A percentile compares a stretch with the other conserved stretches of the same genome.
Evolutionary conservation across 495 filamentous ascomycete genomes (phyloP).

Genomic region (Podospora sp.): DNA sequence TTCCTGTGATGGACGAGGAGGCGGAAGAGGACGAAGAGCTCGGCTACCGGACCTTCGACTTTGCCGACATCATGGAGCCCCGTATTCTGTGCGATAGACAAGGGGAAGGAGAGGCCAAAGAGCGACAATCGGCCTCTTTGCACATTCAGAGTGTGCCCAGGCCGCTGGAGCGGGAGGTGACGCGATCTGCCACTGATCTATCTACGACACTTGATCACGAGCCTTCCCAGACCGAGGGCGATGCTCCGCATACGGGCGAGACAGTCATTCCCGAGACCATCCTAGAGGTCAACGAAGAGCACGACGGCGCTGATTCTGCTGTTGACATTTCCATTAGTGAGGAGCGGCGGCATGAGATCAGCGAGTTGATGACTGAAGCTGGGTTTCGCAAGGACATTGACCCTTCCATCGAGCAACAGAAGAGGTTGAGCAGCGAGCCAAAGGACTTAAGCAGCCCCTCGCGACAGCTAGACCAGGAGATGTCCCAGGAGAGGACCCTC

Average conservation of each 20-base stretch:
- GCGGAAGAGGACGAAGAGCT: constrained; percentile 29
- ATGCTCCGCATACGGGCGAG: neutral
- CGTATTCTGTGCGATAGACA: constrained; percentile 43
- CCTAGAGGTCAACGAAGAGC: constrained; percentile 6
- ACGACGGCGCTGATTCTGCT: neutral
- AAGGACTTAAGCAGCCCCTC: constrained; percentile 35
- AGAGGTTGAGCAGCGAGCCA: constrained; percentile 31
- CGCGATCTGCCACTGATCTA: constrained; percentile 12
- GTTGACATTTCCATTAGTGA: constrained; percentile 27
- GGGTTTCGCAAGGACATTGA: constrained; percentile 31
- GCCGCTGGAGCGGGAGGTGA: constrained; percentile 5
- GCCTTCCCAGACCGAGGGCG: constrained; percentile 11
- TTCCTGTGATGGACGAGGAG: constrained; percentile 45
- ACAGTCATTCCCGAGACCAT: constrained; percentile 23
- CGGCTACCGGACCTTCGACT: constrained; percentile 41
- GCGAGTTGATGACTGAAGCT: constrained; percentile 30
- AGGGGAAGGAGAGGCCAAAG: neutral
- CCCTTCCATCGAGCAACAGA: constrained; percentile 21
- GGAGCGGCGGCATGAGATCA: constrained; percentile 32
- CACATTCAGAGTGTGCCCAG: neutral
- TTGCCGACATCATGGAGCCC: constrained; percentile 50
- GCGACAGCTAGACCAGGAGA: constrained; percentile 28
- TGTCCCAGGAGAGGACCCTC: constrained; percentile 22
- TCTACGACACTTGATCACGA: constrained; percentile 27
- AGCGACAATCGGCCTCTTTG: neutral